Evolutionary conservation across 495 filamentous ascomycete species (phyloP), one percentile per base, ranked within the genome.

Genomic region (Hypoxylon rickii): DNA sequence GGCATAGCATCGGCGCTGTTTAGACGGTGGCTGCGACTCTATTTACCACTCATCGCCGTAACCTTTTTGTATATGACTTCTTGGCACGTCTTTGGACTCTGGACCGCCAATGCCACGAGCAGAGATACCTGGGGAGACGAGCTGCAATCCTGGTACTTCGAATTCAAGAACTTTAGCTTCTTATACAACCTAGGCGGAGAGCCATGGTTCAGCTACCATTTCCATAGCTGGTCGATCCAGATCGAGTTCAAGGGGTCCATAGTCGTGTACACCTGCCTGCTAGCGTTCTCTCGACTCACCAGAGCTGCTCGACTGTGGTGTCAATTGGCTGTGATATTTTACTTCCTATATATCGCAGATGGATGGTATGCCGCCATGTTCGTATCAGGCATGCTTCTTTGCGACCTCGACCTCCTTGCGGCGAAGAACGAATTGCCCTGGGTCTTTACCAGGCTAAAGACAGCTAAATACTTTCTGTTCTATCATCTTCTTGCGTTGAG

Each of bases 141-240:
- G 61, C 24, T 82, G 3, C 78, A 71, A 73, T 71, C 70, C n/a
- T 83, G 80, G 78, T 84, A 83, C 54, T 44, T 48, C 29, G 80
- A 85, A 56, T 68, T 83, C 65, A 85, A 83, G 65, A 80, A 81
- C 63, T 84, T 82, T 68, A 82, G 69, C 67, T 85, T 82, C 67
- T 48, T 83, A 29, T 83, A 77, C 64, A 75, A 75, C 26, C 29
- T 58, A 40, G 73, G 73, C 11, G 74, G 70, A 11, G 73, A 73
- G 6, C 64, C 64, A 36, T 71, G 62, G 65, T 34, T 72, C 20
- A 66, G 55, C 39, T 72, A 70, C 65, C 73, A 75, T 55, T 66
- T 64, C 46, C 73, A 76, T 49, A 63, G 73, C 11, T 76, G 72
- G 73, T 74, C 71, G 13, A 75, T 76, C 40, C 72, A 73, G 11